These are phyloP conservation scores for Rhodotorula sp. DNA, from an alignment of 1,284 basidiomycete genomes.

Conservation along the genomic window DNA sequence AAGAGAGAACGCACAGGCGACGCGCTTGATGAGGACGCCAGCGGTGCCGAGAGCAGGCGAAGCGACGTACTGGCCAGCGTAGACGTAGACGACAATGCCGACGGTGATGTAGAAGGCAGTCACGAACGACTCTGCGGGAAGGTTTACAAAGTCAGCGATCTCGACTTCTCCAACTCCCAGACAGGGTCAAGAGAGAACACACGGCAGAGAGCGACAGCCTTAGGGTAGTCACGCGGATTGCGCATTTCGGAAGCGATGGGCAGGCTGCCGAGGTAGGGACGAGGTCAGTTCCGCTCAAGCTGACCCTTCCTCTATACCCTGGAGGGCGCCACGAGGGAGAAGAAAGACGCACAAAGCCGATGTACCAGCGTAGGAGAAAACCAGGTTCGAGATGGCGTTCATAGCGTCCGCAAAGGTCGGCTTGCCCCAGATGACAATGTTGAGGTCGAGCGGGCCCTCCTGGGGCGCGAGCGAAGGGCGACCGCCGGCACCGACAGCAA, in stretches of 20 bases:
- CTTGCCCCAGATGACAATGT: slow-evolving; percentile 25
- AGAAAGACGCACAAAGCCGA: slow-evolving; percentile 38
- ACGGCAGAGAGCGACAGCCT: slow-evolving; percentile 34
- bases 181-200: background rate
- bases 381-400: slow-evolving; percentile 22
- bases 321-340: too few species aligned
- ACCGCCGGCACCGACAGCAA: slow-evolving; percentile 58
- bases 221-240: slow-evolving; percentile 43
- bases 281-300: background rate
- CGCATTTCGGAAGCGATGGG: slow-evolving; percentile 54
- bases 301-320: background rate
- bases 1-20: slow-evolving; percentile 28
- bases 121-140: slow-evolving; percentile 24
- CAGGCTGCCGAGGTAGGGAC: background rate
- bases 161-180: too few species aligned
- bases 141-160: background rate
- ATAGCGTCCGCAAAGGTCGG: slow-evolving; percentile 36
- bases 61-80: slow-evolving; percentile 47
- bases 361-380: slow-evolving; percentile 41
- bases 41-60: slow-evolving; percentile 53
- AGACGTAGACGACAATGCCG: slow-evolving; percentile 28
- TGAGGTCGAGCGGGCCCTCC: slow-evolving; percentile 50
- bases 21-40: slow-evolving; percentile 52
- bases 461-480: slow-evolving; percentile 55
- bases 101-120: slow-evolving; percentile 44